Evolutionary conservation across 73 alveolate genomes (phyloP).

Genomic region (Symbiodinium natans): DNA sequence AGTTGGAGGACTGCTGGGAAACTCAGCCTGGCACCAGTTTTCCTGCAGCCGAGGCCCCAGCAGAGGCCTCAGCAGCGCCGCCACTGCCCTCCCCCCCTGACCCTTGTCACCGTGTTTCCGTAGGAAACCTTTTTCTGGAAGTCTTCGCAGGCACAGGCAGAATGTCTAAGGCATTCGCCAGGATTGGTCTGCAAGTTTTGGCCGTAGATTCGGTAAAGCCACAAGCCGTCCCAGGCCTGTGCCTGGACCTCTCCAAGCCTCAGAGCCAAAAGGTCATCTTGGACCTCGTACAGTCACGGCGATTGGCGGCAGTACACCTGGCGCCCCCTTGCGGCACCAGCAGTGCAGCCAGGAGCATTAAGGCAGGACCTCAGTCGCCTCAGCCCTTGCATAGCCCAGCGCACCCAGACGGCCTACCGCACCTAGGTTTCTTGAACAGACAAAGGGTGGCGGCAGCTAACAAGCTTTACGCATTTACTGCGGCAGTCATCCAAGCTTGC

Average conservation of each 20-base stretch:
- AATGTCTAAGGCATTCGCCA: background rate
- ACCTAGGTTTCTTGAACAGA: background rate
- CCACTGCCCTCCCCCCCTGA: no score
- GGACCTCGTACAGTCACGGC: background rate
- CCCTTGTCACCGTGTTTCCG: no score
- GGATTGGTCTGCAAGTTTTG: background rate
- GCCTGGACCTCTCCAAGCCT: background rate
- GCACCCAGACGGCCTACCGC: background rate
- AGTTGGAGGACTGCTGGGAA: no score
- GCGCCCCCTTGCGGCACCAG: conserved; percentile 10
- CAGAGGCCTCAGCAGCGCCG: no score
- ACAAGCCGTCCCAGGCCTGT: background rate
- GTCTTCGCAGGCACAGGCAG: background rate
- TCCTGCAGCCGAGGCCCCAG: no score
- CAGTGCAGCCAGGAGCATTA: background rate
- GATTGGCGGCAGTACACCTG: background rate
- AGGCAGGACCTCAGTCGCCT: background rate
- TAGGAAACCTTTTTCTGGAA: background rate
- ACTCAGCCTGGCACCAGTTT: no score
- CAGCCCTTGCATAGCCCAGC: background rate
- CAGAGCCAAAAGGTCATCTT: background rate
- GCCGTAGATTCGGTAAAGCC: background rate
- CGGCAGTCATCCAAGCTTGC: background rate
- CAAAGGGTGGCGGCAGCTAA: background rate
- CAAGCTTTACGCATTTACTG: background rate